Conservation (phyloP, 139 green algal species). For the Volvox africanus region DNA sequence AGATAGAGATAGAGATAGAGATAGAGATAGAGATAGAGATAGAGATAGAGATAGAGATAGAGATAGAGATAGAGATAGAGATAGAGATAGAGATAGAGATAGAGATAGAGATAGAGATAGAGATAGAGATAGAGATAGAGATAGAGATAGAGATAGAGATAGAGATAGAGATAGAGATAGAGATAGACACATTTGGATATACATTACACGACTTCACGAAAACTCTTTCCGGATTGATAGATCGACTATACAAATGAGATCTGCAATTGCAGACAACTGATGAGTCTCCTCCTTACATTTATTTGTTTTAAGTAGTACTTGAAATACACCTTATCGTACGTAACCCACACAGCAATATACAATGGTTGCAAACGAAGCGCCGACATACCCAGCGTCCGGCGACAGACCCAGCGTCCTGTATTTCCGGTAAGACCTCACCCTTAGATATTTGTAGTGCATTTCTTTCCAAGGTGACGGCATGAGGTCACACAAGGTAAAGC, state of each 20-base stretch:
- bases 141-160: too few species aligned
- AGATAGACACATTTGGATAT: too few species aligned
- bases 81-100: too few species aligned
- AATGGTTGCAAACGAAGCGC: background rate
- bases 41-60: too few species aligned
- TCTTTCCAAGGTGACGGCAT: constrained; percentile 32
- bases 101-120: too few species aligned
- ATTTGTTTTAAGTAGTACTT: background rate
- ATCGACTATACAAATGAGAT: background rate
- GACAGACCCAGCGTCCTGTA: background rate
- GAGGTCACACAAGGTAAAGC: constrained; percentile 14
- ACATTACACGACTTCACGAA: background rate
- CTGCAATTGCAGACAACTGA: background rate
- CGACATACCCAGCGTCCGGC: background rate
- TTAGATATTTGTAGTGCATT: constrained; percentile 17
- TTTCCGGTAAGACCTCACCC: background rate
- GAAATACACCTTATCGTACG: too few species aligned
- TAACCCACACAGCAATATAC: background rate
- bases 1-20: too few species aligned
- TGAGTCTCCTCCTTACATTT: background rate
- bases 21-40: too few species aligned
- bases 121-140: too few species aligned
- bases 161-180: too few species aligned
- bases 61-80: too few species aligned
- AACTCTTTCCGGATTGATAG: too few species aligned